Conservation (phyloP, 441 rosid genomes). For the Mallotus japonicus region DNA sequence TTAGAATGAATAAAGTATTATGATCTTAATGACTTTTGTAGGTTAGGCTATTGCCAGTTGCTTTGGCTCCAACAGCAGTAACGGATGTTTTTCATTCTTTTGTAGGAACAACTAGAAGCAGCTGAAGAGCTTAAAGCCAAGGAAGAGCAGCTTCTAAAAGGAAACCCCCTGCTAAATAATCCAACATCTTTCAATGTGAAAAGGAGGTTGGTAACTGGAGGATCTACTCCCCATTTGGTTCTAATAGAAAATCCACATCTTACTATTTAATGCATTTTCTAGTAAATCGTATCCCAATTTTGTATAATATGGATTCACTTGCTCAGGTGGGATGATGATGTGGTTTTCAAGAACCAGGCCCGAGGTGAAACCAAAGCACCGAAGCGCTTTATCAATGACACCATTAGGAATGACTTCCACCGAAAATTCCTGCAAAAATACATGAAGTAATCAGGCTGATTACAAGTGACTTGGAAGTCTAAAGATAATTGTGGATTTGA, state of each 20-base stretch:
- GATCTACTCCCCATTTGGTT: neutral
- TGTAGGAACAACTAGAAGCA: constrained; percentile 68
- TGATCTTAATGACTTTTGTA: neutral
- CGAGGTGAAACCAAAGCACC: constrained; percentile 90
- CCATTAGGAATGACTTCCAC: constrained; percentile 92
- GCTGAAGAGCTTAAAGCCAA: constrained; percentile 84
- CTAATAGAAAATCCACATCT: constrained; percentile 5
- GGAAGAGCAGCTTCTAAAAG: constrained; percentile 92
- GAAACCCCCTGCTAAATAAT: constrained; percentile 83
- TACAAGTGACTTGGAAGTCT: neutral
- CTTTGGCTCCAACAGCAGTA: neutral
- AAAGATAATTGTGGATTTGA: neutral
- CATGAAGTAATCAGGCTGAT: constrained; percentile 63
- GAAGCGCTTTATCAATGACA: constrained; percentile 96
- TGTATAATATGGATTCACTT: constrained; percentile 1
- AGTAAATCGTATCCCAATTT: neutral
- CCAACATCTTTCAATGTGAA: constrained; percentile 79
- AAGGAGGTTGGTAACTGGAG: constrained; percentile 56
- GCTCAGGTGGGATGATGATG: constrained; percentile 98
- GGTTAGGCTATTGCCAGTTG: neutral
- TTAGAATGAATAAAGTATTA: neutral
- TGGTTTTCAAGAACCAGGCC: constrained; percentile 95
- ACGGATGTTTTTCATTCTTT: constrained; percentile 8
- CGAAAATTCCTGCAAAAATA: constrained; percentile 87
- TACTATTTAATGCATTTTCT: neutral